Percentiles rank a stretch among this genome's conserved stretches.
Conservation (phyloP, 306 rosid species). For the Elaeagnus macrophylla region DNA sequence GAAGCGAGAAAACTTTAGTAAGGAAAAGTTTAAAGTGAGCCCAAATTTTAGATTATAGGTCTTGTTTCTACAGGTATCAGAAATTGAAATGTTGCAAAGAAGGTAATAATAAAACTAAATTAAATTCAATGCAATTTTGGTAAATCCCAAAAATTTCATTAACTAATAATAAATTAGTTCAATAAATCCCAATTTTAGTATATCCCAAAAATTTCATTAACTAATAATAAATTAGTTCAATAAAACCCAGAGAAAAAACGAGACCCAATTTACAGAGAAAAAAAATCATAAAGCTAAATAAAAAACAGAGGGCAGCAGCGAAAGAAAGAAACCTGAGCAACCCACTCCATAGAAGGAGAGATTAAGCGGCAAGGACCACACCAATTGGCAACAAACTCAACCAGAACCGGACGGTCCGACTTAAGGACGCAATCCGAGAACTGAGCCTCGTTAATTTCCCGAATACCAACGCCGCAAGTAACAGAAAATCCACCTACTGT, state of each 20-base stretch:
- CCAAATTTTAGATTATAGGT: no score
- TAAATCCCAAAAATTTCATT: no score
- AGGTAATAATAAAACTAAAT: no score
- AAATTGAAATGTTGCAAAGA: no score
- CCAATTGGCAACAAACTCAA: conserved; percentile 84
- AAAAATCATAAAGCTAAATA: not conserved
- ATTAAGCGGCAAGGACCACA: conserved; percentile 89
- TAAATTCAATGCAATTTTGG: no score
- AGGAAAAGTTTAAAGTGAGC: no score
- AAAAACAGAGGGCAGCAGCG: not conserved
- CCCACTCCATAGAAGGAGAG: conserved; percentile 58
- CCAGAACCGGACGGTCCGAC: conserved; percentile 69
- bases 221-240: not conserved
- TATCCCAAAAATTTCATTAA: no score
- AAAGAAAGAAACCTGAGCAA: conserved; percentile 43
- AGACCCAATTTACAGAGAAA: not conserved
- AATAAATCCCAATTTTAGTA: no score
- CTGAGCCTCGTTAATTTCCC: conserved; percentile 55
- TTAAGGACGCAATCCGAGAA: conserved; percentile 50
- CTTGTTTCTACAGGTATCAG: no score
- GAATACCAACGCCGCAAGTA: conserved; percentile 33
- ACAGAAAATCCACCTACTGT: conserved; percentile 33
- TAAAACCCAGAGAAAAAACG: not conserved
- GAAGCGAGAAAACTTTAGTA: no score
- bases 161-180: not conserved